Evolutionary conservation across 2,329 filamentous ascomycete genomes (phyloP), one percentile per base, ranked within the genome.

Genomic region (Pseudogymnoascus sp.): DNA sequence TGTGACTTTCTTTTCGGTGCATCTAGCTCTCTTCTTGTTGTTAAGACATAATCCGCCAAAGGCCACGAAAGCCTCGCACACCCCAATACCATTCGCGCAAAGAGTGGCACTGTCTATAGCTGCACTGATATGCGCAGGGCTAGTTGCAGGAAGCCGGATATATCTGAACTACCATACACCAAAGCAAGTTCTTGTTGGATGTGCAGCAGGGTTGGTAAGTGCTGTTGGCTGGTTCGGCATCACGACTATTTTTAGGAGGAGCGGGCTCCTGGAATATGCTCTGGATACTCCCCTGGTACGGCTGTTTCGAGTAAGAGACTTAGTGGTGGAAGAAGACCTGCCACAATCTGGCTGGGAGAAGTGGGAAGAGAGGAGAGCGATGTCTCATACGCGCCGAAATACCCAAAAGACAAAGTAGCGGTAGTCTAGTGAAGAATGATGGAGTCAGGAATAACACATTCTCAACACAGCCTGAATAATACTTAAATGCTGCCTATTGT

Each of bases 141-240:
- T 83, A 7, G 92, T 97, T 5, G 90, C 93, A 19, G 85, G 84
- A 76, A 96, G 92, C 72, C 83, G 95, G 63, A 84, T 96, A 51
- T 99, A 99, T 74, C 80, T 99, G 67, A 92, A 88, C 75, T 99
- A 99, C 74, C 95, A 99, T 77, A 97, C 93, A 0, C 81, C 85
- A 39, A 87, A 83, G 72, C 95, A 99, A 79, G 95, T 99, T 8
- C 71, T 92, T n/a, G 90, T 89, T 1, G 95, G 95, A 1, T 85
- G 82, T 69, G 78, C 77, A 8, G 90, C 90, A 0, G 95, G 95
- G 0, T 78, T 83, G 0, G 72, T 84, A 1, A 91, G 88, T 70
- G 93, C 90, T 0, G 71, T 90, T 2, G 81, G 78, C 1, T 99
- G 95, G 95, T 99, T 96, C 72, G 74, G 78, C 1, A 79, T 87